Conservation (phyloP, 345 rosid genomes). For the Physaria fendleri region DNA sequence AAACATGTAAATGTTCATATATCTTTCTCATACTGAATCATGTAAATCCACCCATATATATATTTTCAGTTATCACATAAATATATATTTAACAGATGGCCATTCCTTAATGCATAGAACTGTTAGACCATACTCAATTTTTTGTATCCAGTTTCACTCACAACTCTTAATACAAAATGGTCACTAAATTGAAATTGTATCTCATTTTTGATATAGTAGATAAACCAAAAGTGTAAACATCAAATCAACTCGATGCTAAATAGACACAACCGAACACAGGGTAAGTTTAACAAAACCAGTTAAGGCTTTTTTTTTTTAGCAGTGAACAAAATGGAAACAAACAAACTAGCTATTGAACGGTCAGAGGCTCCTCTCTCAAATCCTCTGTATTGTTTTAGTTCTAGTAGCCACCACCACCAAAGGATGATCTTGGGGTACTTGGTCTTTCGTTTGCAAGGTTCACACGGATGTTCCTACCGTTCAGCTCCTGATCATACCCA, state of each 20-base stretch:
- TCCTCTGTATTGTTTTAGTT: slow-evolving; percentile 7
- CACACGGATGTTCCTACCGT: slow-evolving; percentile 58
- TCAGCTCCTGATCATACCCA: slow-evolving; percentile 31
- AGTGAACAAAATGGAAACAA: neutral
- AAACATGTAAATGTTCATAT: neutral
- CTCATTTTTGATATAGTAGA: too few relatives aligned
- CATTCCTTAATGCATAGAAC: too few relatives aligned
- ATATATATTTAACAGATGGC: too few relatives aligned
- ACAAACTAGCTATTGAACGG: neutral
- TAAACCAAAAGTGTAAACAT: neutral
- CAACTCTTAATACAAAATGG: too few relatives aligned
- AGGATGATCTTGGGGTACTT: slow-evolving; percentile 25
- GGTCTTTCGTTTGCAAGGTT: slow-evolving; percentile 44
- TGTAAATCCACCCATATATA: too few relatives aligned
- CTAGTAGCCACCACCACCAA: slow-evolving; percentile 23
- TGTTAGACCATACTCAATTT: too few relatives aligned
- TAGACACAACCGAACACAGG: neutral
- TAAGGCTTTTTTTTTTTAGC: neutral
- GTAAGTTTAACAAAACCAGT: slow-evolving; percentile 3
- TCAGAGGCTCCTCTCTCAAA: neutral
- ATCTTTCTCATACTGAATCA: neutral
- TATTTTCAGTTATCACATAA: too few relatives aligned
- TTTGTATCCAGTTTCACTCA: too few relatives aligned
- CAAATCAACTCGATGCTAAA: neutral
- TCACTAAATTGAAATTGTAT: too few relatives aligned